Evolutionary conservation across 768 basidiomycete species (phyloP).

Genomic region (Cystofilobasidium macerans): DNA sequence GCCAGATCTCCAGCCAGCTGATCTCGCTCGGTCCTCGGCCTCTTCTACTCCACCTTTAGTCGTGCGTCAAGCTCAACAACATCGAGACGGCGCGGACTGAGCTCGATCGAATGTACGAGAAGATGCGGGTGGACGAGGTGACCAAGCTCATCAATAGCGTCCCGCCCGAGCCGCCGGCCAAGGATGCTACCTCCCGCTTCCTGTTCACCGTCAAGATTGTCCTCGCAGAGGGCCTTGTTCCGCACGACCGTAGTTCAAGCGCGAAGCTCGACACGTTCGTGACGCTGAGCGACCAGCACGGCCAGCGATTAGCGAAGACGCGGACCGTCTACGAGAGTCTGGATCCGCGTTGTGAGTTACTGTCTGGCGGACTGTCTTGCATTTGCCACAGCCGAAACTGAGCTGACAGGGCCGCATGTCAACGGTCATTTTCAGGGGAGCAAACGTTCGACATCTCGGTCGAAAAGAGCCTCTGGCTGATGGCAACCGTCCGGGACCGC

Average conservation of each 20-base stretch:
- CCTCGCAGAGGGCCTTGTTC: slow-evolving; percentile 76
- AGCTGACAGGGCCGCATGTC: too few relatives aligned
- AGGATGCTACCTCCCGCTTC: slow-evolving; percentile 56
- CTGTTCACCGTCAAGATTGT: slow-evolving; percentile 90
- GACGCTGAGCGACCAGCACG: slow-evolving; percentile 84
- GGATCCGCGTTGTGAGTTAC: slow-evolving; percentile 70
- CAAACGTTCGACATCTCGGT: slow-evolving; percentile 93
- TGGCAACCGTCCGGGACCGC: slow-evolving; percentile 86
- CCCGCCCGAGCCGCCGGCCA: slow-evolving; percentile 41
- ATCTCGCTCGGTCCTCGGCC: neutral
- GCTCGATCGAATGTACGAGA: slow-evolving; percentile 85
- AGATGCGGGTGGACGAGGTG: slow-evolving; percentile 79
- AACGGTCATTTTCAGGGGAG: slow-evolving; percentile 50
- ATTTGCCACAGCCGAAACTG: neutral
- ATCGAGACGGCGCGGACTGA: slow-evolving; percentile 81
- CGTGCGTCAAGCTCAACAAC: slow-evolving; percentile 96
- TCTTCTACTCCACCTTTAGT: slow-evolving; percentile 41
- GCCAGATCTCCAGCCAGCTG: neutral
- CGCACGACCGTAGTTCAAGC: slow-evolving; percentile 62
- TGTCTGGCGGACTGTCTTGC: slow-evolving; percentile 17
- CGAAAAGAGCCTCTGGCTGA: slow-evolving; percentile 87
- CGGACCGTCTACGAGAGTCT: slow-evolving; percentile 86
- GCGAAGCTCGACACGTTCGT: slow-evolving; percentile 83
- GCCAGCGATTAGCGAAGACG: slow-evolving; percentile 82
- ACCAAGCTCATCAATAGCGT: slow-evolving; percentile 46